Evolutionary conservation across 306 rosid species (phyloP).

Genomic region (Mimosa pudica): DNA sequence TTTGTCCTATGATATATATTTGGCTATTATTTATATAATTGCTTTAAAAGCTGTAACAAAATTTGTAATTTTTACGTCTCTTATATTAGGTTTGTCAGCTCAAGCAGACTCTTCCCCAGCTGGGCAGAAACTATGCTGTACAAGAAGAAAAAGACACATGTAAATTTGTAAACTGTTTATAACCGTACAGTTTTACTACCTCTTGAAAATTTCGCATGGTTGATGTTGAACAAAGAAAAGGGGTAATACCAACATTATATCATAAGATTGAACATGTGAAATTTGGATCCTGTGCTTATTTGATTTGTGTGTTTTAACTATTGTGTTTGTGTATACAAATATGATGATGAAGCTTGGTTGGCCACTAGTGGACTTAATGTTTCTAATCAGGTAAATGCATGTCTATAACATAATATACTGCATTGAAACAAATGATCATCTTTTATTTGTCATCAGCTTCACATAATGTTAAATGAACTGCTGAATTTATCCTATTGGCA

Average conservation of each 20-base stretch:
- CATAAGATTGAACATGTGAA: conserved; percentile 5
- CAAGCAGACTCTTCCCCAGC: conserved; percentile 62
- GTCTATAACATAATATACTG: neutral
- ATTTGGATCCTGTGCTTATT: conserved; percentile 26
- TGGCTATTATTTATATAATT: conserved; percentile 28
- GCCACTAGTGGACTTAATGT: conserved; percentile 28
- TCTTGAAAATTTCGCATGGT: conserved; percentile 23
- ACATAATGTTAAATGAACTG: neutral
- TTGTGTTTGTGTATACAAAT: conserved; percentile 31
- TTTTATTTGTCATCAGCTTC: conserved; percentile 9
- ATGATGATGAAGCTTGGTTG: conserved; percentile 21
- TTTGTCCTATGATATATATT: conserved; percentile 3
- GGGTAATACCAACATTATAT: conserved; percentile 8
- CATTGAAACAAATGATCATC: conserved; percentile 26
- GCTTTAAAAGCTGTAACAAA: conserved; percentile 18
- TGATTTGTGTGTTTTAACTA: conserved; percentile 23
- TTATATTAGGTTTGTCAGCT: conserved; percentile 71
- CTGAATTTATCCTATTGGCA: conserved; percentile 5
- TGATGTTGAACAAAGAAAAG: conserved; percentile 22
- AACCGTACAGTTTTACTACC: conserved; percentile 28
- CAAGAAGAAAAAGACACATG: conserved; percentile 77
- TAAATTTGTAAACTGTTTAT: conserved; percentile 37
- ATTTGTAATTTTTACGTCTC: conserved; percentile 27
- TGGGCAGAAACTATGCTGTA: conserved; percentile 89
- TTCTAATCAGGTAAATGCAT: conserved; percentile 23